A percentile compares a stretch with the other conserved stretches of the same genome.
Evolutionary conservation across 2,329 filamentous ascomycete genomes (phyloP).

Genomic region (Daldinia sp.): DNA sequence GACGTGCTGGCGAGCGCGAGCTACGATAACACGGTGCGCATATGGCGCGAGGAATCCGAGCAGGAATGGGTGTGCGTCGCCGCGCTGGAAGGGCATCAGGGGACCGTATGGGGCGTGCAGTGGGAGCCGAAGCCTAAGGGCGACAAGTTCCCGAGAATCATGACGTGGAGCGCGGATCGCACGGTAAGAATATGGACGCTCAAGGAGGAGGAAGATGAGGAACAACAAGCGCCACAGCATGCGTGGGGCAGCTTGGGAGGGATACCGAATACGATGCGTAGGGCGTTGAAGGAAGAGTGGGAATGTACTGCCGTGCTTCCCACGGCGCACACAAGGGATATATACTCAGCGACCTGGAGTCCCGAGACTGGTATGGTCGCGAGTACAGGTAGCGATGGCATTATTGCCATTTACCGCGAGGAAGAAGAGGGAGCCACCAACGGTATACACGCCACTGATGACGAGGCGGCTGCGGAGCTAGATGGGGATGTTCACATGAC

Average conservation of each 20-base stretch:
- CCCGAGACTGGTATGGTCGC: constrained; percentile 79
- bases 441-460: constrained; percentile 37
- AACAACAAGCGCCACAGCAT: constrained; percentile 54
- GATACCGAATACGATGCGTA: constrained; percentile 91
- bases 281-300: constrained; percentile 85
- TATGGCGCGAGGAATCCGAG: constrained; percentile 92
- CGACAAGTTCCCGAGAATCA: constrained; percentile 69
- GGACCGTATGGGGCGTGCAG: constrained; percentile 91
- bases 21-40: constrained; percentile 90
- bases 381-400: constrained; percentile 90
- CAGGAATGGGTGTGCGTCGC: constrained; percentile 92
- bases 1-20: constrained; percentile 89
- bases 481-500: constrained; percentile 51
- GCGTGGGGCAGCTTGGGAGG: constrained; percentile 62
- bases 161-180: constrained; percentile 87
- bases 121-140: constrained; percentile 67
- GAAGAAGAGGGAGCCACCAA: constrained; percentile 41
- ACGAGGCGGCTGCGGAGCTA: constrained; percentile 49
- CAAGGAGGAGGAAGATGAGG: constrained; percentile 65
- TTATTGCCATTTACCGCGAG: constrained; percentile 83
- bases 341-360: constrained; percentile 91
- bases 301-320: constrained; percentile 81
- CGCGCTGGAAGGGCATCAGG: constrained; percentile 81
- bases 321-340: constrained; percentile 78
- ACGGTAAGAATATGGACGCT: constrained; percentile 84